phyloP scores from a whole-genome alignment of 768 basidiomycete species.

The Hericium coralloides region DNA sequence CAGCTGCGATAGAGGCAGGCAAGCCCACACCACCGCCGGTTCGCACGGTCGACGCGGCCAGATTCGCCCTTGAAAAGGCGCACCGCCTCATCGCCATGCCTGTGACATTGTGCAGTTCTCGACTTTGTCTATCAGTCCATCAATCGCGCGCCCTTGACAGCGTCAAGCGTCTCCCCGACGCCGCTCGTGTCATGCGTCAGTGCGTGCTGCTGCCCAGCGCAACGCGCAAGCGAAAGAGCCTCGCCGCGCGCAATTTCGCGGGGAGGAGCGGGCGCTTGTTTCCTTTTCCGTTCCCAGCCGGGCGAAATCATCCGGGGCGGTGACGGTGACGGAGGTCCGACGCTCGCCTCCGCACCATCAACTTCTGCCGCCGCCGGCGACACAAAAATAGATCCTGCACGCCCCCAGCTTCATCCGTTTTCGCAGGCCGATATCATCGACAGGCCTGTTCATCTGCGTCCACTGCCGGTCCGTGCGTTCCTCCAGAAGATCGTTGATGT shows the following conservation, averaged over 20 bases:
- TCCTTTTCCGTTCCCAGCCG: neutral
- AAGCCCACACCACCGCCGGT: neutral
- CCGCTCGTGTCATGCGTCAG: neutral
- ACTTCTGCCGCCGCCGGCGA: neutral
- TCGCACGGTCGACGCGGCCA: neutral
- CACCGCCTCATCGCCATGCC: neutral
- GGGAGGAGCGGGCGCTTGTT: neutral
- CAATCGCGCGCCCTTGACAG: neutral
- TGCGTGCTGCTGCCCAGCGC: neutral
- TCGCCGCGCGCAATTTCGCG: neutral
- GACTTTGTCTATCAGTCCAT: neutral
- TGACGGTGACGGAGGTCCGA: neutral
- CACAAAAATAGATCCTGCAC: neutral
- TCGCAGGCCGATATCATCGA: neutral
- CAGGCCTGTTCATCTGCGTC: neutral
- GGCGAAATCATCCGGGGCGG: neutral
- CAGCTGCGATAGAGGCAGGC: neutral
- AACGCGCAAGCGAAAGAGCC: neutral
- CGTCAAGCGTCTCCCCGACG: neutral
- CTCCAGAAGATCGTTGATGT: neutral
- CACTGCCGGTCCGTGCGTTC: neutral
- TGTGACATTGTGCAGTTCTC: neutral
- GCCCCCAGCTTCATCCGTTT: neutral
- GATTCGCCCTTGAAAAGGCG: neutral
- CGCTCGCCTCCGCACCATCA: neutral